phyloP scores from a whole-genome alignment of 2,329 filamentous ascomycete genomes.

The Trichoderma guizhouense region DNA sequence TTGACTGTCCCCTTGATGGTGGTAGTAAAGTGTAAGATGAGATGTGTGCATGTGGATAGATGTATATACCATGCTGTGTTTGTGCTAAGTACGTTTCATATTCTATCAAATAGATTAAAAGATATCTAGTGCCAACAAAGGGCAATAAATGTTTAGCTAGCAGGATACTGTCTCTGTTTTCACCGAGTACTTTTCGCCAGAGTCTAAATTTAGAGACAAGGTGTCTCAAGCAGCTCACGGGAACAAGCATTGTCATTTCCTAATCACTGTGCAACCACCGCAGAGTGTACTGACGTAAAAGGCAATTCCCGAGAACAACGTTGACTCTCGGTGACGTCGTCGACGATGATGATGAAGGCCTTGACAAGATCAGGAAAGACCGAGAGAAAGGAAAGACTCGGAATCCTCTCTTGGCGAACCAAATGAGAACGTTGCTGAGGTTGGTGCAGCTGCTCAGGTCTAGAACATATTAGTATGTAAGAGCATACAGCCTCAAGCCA shows the following conservation, averaged over 20 bases:
- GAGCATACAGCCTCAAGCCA: not conserved
- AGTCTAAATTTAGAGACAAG: not conserved
- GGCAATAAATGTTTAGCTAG: not conserved
- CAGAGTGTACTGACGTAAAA: not conserved
- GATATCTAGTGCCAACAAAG: not conserved
- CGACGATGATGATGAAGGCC: not conserved
- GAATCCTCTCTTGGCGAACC: not conserved
- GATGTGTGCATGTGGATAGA: not conserved
- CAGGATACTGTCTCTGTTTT: not conserved
- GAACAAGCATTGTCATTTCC: not conserved
- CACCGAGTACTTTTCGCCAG: not conserved
- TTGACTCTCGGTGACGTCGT: not conserved
- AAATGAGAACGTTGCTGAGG: not conserved
- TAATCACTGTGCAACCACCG: not conserved
- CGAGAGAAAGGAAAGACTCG: not conserved
- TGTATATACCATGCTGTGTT: not conserved
- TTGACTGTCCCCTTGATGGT: not conserved
- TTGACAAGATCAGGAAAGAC: not conserved
- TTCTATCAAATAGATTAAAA: not conserved
- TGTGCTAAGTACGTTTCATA: not conserved
- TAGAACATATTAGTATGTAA: not conserved
- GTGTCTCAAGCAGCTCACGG: not conserved
- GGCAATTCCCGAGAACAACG: not conserved
- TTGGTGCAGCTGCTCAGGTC: not conserved
- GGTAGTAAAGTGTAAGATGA: not conserved